Percentiles rank a stretch among this genome's conserved stretches.
phyloP scores from a whole-genome alignment of 306 rosid species.

The Lathyrus tuberosus region DNA sequence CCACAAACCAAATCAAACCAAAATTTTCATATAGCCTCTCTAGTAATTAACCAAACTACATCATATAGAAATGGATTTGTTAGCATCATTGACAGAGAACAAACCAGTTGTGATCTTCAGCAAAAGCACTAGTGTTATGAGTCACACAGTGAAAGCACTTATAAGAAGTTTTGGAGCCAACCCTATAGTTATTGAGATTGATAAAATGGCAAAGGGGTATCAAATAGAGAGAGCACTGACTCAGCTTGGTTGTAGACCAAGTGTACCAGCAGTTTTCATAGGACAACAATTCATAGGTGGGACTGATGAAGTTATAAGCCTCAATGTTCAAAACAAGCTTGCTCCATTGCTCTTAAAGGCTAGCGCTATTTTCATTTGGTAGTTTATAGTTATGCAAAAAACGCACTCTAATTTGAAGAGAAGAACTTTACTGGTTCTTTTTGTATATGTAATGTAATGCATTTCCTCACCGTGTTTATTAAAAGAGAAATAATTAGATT shows the following conservation, averaged over 20 bases:
- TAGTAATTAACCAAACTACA: conserved; percentile 1
- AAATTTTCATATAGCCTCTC: neutral
- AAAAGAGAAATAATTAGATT: too few species aligned
- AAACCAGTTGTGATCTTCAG: conserved; percentile 79
- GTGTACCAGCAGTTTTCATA: conserved; percentile 72
- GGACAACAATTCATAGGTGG: conserved; percentile 65
- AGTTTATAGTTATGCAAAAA: too few species aligned
- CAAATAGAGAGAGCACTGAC: conserved; percentile 55
- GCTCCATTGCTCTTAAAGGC: conserved; percentile 58
- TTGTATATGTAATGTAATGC: too few species aligned
- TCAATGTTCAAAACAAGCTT: conserved; percentile 60
- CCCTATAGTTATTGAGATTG: conserved; percentile 56
- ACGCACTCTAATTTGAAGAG: too few species aligned
- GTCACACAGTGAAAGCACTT: conserved; percentile 53
- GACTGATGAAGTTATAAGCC: too few species aligned
- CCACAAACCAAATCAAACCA: conserved; percentile 42
- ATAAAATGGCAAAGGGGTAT: conserved; percentile 54
- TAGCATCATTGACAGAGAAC: conserved; percentile 57
- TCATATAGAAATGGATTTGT: conserved; percentile 51
- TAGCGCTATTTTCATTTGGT: conserved; percentile 51
- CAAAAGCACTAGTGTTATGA: conserved; percentile 61
- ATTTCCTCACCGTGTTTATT: too few species aligned
- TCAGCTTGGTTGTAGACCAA: conserved; percentile 58
- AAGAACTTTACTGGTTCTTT: too few species aligned
- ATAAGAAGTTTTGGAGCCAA: conserved; percentile 60